phyloP scores from a whole-genome alignment of 441 rosid species.

The Theobroma grandiflorum region DNA sequence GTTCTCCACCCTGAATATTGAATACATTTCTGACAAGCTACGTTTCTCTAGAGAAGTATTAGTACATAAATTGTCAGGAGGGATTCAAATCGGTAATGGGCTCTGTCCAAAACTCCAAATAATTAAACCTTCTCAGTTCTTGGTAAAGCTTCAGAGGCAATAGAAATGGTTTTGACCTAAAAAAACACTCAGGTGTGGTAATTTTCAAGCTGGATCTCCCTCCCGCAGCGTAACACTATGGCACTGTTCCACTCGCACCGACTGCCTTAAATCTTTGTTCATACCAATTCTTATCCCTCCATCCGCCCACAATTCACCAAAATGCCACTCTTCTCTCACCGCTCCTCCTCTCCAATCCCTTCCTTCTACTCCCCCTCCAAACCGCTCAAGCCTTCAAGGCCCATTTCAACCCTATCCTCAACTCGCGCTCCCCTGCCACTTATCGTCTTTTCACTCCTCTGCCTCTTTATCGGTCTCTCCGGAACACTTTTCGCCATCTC shows the following conservation, averaged over 20 bases:
- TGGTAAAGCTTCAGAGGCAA: too few relatives aligned
- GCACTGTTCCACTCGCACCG: neutral
- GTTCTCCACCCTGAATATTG: too few relatives aligned
- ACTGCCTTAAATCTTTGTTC: neutral
- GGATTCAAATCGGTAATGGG: too few relatives aligned
- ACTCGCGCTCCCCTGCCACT: constrained; percentile 44
- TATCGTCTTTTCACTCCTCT: constrained; percentile 55
- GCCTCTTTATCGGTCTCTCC: constrained; percentile 59
- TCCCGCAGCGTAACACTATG: neutral
- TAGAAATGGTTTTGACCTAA: too few relatives aligned
- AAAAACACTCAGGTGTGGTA: too few relatives aligned
- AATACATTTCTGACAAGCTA: too few relatives aligned
- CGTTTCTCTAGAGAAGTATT: too few relatives aligned
- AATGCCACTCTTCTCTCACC: constrained; percentile 66
- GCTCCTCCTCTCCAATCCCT: constrained; percentile 37
- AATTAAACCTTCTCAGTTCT: too few relatives aligned
- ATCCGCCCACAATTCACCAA: constrained; percentile 27
- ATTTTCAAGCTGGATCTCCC: neutral
- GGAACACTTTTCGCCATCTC: constrained; percentile 63
- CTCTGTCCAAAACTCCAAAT: too few relatives aligned
- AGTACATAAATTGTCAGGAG: too few relatives aligned
- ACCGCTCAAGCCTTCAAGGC: constrained; percentile 50
- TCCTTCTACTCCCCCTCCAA: constrained; percentile 53
- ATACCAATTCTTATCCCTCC: constrained; percentile 28
- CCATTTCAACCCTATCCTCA: constrained; percentile 28